These are phyloP conservation scores for Xylariaceae sp. DNA, from an alignment of 2,329 filamentous ascomycete genomes.

Conservation along the genomic window DNA sequence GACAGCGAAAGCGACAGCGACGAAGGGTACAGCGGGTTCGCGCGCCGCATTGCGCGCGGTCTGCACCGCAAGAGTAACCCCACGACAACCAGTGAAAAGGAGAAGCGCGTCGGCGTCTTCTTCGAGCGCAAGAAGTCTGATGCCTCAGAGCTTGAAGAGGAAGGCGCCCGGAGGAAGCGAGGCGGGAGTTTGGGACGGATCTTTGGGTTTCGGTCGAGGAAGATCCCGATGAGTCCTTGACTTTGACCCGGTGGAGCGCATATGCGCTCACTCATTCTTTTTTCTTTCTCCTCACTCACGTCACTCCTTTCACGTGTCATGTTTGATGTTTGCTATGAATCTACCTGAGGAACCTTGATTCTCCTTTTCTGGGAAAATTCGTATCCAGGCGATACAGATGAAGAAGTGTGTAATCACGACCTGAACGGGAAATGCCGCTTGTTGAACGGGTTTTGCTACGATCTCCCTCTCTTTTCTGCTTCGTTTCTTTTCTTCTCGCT, in stretches of 20 bases:
- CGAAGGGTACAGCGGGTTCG: slow-evolving; percentile 24
- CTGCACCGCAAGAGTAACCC: slow-evolving; percentile 34
- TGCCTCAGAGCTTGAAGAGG: background rate
- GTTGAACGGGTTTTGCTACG: background rate
- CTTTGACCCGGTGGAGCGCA: background rate
- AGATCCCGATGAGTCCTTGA: background rate
- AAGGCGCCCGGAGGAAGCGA: slow-evolving; percentile 19
- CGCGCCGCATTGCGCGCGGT: slow-evolving; percentile 40
- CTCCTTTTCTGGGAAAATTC: background rate
- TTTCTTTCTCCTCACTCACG: background rate
- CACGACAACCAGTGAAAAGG: slow-evolving; percentile 15
- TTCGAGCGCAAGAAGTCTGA: slow-evolving; percentile 10
- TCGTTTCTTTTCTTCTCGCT: background rate
- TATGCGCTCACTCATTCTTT: background rate
- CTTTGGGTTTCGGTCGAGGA: slow-evolving; percentile 26
- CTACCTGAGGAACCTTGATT: background rate
- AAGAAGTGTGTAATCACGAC: slow-evolving; percentile 4
- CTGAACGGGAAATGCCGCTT: background rate
- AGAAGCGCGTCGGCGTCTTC: slow-evolving; percentile 22
- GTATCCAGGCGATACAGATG: background rate
- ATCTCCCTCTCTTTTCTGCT: background rate
- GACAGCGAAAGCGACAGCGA: slow-evolving; percentile 36
- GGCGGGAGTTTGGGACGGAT: slow-evolving; percentile 30
- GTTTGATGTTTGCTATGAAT: slow-evolving; percentile 14
- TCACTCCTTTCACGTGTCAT: slow-evolving; percentile 1